Percentiles rank a stretch among this genome's conserved stretches.
Conservation (phyloP, 202 grass and related monocot genomes). For the Panicum hallii region DNA sequence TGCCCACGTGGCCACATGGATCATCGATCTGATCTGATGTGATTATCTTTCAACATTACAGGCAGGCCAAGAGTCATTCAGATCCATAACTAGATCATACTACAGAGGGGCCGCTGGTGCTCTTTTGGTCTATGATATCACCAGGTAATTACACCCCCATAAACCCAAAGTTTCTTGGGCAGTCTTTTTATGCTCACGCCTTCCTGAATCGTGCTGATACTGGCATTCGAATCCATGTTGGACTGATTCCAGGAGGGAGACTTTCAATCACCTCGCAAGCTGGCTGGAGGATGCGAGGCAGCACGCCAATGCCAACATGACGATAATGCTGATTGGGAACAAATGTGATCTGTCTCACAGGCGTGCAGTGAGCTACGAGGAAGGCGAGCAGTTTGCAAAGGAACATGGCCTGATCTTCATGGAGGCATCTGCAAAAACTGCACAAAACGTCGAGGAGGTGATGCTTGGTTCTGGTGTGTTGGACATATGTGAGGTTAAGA, state of each 20-base stretch:
- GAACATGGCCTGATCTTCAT: constrained; percentile 95
- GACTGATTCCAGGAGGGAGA: constrained; percentile 73
- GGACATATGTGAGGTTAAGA: neutral
- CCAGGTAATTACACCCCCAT: constrained; percentile 52
- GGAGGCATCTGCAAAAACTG: constrained; percentile 99
- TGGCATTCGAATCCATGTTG: neutral
- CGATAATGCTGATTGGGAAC: constrained; percentile 92
- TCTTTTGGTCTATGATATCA: constrained; percentile 92
- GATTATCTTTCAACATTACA: constrained; percentile 33
- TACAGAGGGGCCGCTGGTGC: constrained; percentile 97
- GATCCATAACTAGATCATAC: constrained; percentile 95
- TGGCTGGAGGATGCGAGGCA: constrained; percentile 98
- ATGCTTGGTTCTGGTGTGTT: constrained; percentile 22
- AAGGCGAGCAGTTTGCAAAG: constrained; percentile 97
- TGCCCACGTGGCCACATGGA: neutral
- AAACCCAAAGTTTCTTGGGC: neutral
- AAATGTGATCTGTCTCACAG: constrained; percentile 92
- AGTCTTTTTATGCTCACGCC: neutral
- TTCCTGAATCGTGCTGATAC: neutral
- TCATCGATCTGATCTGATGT: constrained; percentile 20
- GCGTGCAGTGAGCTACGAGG: constrained; percentile 88
- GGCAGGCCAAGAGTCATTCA: constrained; percentile 98
- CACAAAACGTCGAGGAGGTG: constrained; percentile 98
- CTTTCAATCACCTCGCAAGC: constrained; percentile 94
- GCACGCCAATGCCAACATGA: constrained; percentile 94